Evolutionary conservation across 768 basidiomycete genomes (phyloP).

Genomic region (Solioccasus polychromus): DNA sequence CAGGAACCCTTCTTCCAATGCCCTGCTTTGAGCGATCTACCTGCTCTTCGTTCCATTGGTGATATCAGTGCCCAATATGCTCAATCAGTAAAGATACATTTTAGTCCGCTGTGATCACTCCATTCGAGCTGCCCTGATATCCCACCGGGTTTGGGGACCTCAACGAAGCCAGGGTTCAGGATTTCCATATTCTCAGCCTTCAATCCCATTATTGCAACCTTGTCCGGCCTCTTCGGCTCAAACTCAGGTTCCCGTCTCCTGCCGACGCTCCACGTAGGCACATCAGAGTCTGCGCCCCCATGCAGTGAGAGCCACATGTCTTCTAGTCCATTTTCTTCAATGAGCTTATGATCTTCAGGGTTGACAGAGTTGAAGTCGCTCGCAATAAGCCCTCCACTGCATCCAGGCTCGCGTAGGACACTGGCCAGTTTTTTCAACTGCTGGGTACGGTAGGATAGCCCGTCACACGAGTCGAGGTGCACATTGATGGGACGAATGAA

Average conservation of each 20-base stretch:
- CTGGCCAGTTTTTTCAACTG: conserved; percentile 18
- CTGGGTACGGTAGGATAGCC: not conserved
- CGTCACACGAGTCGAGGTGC: not conserved
- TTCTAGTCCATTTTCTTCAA: not conserved
- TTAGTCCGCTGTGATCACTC: too few species aligned
- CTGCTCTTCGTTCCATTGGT: too few species aligned
- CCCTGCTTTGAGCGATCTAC: too few species aligned
- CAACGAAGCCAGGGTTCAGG: not conserved
- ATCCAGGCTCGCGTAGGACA: conserved; percentile 40
- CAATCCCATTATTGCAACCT: not conserved
- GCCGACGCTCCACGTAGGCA: not conserved
- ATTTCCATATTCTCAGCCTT: not conserved
- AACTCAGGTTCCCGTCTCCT: not conserved
- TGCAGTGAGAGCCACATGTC: not conserved
- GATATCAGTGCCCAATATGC: too few species aligned
- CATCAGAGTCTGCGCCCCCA: not conserved
- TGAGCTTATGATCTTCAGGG: conserved; percentile 27
- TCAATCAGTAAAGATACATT: too few species aligned
- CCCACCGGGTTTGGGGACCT: not conserved
- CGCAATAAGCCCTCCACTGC: conserved; percentile 41
- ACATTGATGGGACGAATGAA: not conserved
- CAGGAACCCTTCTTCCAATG: too few species aligned
- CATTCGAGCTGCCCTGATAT: too few species aligned
- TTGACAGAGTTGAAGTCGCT: conserved; percentile 47
- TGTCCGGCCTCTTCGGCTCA: not conserved